Conservation (phyloP, 2,329 filamentous ascomycete genomes). For the Hymenotorrendiella dingleyae region DNA sequence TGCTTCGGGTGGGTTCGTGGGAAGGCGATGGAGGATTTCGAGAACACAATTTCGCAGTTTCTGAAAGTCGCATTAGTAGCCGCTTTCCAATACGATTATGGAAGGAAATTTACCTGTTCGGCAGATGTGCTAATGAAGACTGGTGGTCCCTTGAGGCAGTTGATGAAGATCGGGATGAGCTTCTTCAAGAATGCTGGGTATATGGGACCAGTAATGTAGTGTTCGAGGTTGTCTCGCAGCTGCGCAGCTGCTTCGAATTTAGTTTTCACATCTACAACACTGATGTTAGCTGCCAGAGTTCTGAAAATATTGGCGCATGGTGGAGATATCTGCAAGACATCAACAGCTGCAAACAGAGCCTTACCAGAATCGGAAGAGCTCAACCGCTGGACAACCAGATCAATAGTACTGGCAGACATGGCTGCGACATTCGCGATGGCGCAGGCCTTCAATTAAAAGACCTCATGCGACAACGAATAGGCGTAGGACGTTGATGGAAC, state of each 20-base stretch:
- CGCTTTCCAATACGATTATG: slow-evolving; percentile 4
- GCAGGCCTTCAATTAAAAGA: slow-evolving; percentile 22
- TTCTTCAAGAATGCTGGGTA: slow-evolving; percentile 80
- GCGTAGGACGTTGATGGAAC: background rate
- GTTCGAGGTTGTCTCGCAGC: slow-evolving; percentile 85
- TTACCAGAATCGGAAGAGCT: slow-evolving; percentile 38
- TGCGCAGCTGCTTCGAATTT: slow-evolving; percentile 80
- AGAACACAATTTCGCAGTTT: slow-evolving; percentile 90
- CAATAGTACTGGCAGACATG: slow-evolving; percentile 57
- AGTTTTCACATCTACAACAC: slow-evolving; percentile 63
- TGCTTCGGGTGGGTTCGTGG: slow-evolving; percentile 66
- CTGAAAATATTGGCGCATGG: too few relatives aligned
- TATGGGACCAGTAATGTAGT: slow-evolving; percentile 71
- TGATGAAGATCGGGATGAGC: slow-evolving; percentile 84
- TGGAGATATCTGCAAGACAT: too few relatives aligned
- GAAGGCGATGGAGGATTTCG: slow-evolving; percentile 86
- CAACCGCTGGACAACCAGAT: slow-evolving; percentile 52
- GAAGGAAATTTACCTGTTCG: slow-evolving; percentile 63
- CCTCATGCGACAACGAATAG: slow-evolving; percentile 21
- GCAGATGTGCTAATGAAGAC: slow-evolving; percentile 86
- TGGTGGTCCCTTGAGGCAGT: slow-evolving; percentile 75
- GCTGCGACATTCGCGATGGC: slow-evolving; percentile 39
- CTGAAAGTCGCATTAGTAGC: slow-evolving; percentile 34
- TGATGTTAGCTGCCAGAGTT: slow-evolving; percentile 2
- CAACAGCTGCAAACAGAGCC: slow-evolving; percentile 2